A percentile compares a stretch with the other conserved stretches of the same genome.
phyloP scores from a whole-genome alignment of 441 rosid genomes.

The Sinapis alba region DNA sequence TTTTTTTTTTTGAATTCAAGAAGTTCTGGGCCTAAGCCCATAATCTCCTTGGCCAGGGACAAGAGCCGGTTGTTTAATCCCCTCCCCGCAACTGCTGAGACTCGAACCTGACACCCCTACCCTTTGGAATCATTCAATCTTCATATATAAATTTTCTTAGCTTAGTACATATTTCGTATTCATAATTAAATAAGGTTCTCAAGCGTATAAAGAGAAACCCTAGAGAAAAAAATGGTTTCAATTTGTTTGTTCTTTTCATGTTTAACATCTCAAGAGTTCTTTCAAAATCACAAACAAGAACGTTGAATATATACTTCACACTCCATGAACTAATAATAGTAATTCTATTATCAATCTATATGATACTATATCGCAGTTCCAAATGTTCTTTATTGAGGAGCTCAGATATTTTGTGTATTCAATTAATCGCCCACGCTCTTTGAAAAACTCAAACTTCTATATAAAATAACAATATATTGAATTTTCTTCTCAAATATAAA shows the following conservation, averaged over 20 bases:
- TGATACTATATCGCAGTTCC: not conserved
- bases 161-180: not conserved
- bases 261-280: not conserved
- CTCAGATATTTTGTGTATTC: not conserved
- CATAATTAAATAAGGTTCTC: not conserved
- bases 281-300: not conserved
- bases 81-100: too few species aligned
- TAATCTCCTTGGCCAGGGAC: too few species aligned
- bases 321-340: not conserved
- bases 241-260: not conserved
- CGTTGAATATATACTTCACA: not conserved
- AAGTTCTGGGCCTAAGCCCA: too few species aligned
- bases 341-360: not conserved
- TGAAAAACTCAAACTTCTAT: conserved; percentile 12
- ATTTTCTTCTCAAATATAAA: not conserved
- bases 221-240: not conserved
- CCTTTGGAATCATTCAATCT: not conserved
- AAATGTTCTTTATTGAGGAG: not conserved
- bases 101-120: too few species aligned
- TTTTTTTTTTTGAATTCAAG: too few species aligned
- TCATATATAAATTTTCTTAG: not conserved
- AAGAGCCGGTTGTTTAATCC: too few species aligned
- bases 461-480: not conserved
- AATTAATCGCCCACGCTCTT: conserved; percentile 8
- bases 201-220: not conserved